Base-by-base conservation (phyloP, 176 grass and related monocot species). In the Thinopyrum elongatum region DNA sequence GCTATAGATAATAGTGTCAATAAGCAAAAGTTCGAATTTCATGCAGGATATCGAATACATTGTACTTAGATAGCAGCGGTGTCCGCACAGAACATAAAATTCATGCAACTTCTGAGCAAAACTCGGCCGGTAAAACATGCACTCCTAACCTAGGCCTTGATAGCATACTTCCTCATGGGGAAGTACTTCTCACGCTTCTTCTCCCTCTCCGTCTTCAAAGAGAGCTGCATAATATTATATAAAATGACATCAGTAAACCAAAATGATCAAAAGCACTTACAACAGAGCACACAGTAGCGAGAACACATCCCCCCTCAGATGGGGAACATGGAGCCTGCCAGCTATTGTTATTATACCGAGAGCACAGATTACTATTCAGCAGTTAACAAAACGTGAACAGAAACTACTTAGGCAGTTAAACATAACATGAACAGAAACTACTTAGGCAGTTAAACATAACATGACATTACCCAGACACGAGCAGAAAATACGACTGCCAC, bases 151-250 rank as follows among this genome's bases (percentile, higher is more conserved):
- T 95, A 95, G 36, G 90, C 90, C 61, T 95, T 95, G 85, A 95
- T 75, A 38, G 93, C 90, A 53, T 95, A 95, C 93, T 95, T 95
- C 90, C 93, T 92, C 85, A 86, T 92, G 36, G 93, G 93, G 53
- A 92, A 94, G 30, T 94, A 94, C 85, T 94, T 94, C 87, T 92
- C 93, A 0, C 75, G 86, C 90, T 95, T 92, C 75, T 78, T 95
- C 79, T 95, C 88, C 75, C 90, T 73, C 90, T 95, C 90, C 0
- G 90, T 95, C 88, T 95, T 95, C 85, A 92, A 79, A 19, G 93
- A 95, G 27, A 77, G 69, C 90, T 95, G 90, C 41, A 73, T 12
- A 79, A 31, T 2, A 76, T 69, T 2, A 70, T 74, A 2, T 23
- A 35, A 70, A 22, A 49, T 36, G 6, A 4, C 17, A n/a, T 79